These are phyloP conservation scores for Ogataea trehaloabstinens DNA, from an alignment of 805 yeast genomes.

Conservation along the genomic window DNA sequence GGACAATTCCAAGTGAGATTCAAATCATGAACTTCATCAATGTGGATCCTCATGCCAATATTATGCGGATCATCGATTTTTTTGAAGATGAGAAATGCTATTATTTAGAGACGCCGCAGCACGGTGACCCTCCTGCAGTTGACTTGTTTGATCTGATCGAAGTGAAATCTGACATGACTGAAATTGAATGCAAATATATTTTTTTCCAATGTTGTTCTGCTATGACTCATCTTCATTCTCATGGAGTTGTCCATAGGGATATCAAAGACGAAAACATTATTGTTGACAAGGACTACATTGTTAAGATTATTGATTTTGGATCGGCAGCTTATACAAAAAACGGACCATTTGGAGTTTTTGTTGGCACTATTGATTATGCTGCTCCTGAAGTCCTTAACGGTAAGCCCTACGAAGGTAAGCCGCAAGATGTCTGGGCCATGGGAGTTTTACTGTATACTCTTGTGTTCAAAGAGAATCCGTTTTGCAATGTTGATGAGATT, in stretches of 20 bases:
- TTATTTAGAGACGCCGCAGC: constrained; percentile 88
- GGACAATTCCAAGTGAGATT: constrained; percentile 95
- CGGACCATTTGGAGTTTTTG: constrained; percentile 97
- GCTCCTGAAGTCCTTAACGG: constrained; percentile 95
- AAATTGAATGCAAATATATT: constrained; percentile 71
- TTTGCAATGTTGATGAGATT: constrained; percentile 92
- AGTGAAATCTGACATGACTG: constrained; percentile 76
- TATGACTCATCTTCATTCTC: constrained; percentile 72
- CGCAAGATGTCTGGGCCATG: constrained; percentile 97
- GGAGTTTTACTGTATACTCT: constrained; percentile 89
- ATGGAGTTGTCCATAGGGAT: constrained; percentile 91
- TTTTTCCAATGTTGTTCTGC: constrained; percentile 80
- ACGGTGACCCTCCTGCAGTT: constrained; percentile 85
- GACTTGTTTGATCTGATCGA: constrained; percentile 93
- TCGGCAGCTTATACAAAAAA: constrained; percentile 86
- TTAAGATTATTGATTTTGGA: constrained; percentile 91
- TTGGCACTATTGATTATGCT: constrained; percentile 96
- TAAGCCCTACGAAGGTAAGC: constrained; percentile 83
- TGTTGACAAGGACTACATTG: constrained; percentile 75
- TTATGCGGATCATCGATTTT: constrained; percentile 80
- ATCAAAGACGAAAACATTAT: constrained; percentile 93
- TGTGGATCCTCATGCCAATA: constrained; percentile 79
- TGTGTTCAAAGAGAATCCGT: constrained; percentile 91
- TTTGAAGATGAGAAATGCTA: constrained; percentile 90
- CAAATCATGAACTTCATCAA: constrained; percentile 85